Evolutionary conservation across 1,284 basidiomycete species (phyloP).

Genomic region (Apiotrichum mycotoxinovorans): DNA sequence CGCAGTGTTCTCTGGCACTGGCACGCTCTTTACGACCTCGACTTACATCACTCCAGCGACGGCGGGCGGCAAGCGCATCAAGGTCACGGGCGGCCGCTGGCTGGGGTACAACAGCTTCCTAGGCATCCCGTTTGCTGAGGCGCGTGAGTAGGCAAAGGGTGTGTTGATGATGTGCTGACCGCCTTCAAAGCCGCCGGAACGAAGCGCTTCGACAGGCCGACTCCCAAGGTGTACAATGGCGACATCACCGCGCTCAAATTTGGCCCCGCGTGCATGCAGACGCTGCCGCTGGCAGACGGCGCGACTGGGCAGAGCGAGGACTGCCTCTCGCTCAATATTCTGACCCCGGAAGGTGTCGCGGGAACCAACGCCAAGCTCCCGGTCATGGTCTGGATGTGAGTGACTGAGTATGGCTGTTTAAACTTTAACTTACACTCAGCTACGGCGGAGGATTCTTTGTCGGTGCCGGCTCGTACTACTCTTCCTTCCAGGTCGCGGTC

Average conservation of each 20-base stretch:
- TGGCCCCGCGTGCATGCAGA: slow-evolving; percentile 38
- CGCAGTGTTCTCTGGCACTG: not conserved
- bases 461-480: slow-evolving; percentile 26
- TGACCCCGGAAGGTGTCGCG: slow-evolving; percentile 25
- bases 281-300: slow-evolving; percentile 19
- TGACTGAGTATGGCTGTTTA: not conserved
- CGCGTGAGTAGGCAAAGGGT: slow-evolving; percentile 4
- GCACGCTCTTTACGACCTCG: not conserved
- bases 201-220: slow-evolving; percentile 49
- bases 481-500: slow-evolving; percentile 16
- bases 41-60: not conserved
- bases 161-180: not conserved
- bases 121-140: slow-evolving; percentile 13
- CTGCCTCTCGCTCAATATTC: slow-evolving; percentile 51
- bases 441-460: slow-evolving; percentile 43
- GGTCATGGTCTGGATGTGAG: slow-evolving; percentile 39
- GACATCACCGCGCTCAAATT: slow-evolving; percentile 28
- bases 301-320: slow-evolving; percentile 39
- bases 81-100: not conserved
- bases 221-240: slow-evolving; percentile 23
- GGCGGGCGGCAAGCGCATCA: not conserved
- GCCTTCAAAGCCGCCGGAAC: not conserved
- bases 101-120: slow-evolving; percentile 7
- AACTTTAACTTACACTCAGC: slow-evolving; percentile 13
- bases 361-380: slow-evolving; percentile 32